A percentile compares a stretch with the other conserved stretches of the same genome.
phyloP scores from a whole-genome alignment of 176 grass and related monocot genomes.

The Pharus latifolius region DNA sequence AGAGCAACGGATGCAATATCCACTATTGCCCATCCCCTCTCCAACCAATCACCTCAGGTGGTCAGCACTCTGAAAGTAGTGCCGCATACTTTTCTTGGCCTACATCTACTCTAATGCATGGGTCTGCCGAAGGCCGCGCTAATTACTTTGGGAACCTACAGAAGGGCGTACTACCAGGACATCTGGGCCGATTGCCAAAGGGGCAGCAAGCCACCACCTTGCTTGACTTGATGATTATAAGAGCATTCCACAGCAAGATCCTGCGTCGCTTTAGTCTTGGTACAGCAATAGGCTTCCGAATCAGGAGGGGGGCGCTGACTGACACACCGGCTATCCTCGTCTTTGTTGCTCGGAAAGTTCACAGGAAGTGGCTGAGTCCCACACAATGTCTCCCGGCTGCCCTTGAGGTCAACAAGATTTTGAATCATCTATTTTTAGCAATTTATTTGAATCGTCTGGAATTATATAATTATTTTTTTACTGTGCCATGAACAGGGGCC shows the following conservation, averaged over 20 bases:
- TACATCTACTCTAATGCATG: conserved; percentile 81
- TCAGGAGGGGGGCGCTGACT: conserved; percentile 74
- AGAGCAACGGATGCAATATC: conserved; percentile 52
- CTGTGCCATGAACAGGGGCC: conserved; percentile 55
- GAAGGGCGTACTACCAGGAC: conserved; percentile 77
- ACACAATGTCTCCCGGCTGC: conserved; percentile 70
- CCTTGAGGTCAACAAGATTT: conserved; percentile 54
- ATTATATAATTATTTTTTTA: neutral
- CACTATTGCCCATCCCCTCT: conserved; percentile 40
- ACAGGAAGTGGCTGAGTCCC: conserved; percentile 77
- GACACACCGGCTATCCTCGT: conserved; percentile 86
- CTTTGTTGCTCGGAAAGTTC: conserved; percentile 91
- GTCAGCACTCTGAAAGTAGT: conserved; percentile 77
- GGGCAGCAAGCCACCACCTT: conserved; percentile 85
- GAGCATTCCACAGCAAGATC: conserved; percentile 98
- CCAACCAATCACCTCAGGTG: conserved; percentile 71
- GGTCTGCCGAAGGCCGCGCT: conserved; percentile 82
- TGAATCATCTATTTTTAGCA: neutral
- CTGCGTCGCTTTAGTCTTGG: conserved; percentile 81
- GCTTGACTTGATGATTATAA: conserved; percentile 96
- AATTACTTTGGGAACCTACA: conserved; percentile 97
- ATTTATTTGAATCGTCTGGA: neutral
- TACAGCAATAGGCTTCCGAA: conserved; percentile 84
- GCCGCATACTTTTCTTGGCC: conserved; percentile 99
- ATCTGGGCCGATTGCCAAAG: conserved; percentile 63